phyloP scores from a whole-genome alignment of 2,329 filamentous ascomycete genomes.

The Podosphaera aphanis region DNA sequence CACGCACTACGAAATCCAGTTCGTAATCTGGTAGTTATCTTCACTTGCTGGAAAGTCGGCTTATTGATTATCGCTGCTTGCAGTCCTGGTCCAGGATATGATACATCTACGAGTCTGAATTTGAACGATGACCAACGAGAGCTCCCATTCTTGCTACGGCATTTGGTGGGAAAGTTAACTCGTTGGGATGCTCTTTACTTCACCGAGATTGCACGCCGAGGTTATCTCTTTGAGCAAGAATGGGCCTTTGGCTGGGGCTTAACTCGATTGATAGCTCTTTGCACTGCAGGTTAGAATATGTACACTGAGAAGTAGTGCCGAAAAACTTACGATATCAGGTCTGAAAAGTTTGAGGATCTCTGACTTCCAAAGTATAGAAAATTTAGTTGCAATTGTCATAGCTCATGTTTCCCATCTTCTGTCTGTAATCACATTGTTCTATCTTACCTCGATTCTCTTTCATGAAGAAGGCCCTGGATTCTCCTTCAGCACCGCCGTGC shows the following conservation, averaged over 20 bases:
- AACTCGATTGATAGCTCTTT: conserved; percentile 19
- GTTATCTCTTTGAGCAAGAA: conserved; percentile 57
- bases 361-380: conserved; percentile 18
- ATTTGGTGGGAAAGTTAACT: conserved; percentile 26
- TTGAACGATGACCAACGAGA: conserved; percentile 17
- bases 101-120: conserved; percentile 45
- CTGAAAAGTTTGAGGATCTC: background rate
- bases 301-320: background rate
- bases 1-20: too few relatives aligned
- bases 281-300: conserved; percentile 10
- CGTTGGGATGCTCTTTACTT: conserved; percentile 73
- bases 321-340: background rate
- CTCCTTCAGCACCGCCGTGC: conserved; percentile 41
- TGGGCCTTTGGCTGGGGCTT: conserved; percentile 53
- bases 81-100: conserved; percentile 40
- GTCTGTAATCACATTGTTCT: conserved; percentile 49
- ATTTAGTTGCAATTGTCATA: conserved; percentile 36
- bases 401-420: conserved; percentile 55
- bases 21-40: background rate
- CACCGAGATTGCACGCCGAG: conserved; percentile 33
- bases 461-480: conserved; percentile 20
- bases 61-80: conserved; percentile 36
- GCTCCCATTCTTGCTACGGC: conserved; percentile 6
- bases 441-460: conserved; percentile 35
- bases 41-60: conserved; percentile 36